Evolutionary conservation across 179 eudicot genomes (phyloP), one percentile per base, ranked within the genome.

Genomic region (Beta corolliflora): DNA sequence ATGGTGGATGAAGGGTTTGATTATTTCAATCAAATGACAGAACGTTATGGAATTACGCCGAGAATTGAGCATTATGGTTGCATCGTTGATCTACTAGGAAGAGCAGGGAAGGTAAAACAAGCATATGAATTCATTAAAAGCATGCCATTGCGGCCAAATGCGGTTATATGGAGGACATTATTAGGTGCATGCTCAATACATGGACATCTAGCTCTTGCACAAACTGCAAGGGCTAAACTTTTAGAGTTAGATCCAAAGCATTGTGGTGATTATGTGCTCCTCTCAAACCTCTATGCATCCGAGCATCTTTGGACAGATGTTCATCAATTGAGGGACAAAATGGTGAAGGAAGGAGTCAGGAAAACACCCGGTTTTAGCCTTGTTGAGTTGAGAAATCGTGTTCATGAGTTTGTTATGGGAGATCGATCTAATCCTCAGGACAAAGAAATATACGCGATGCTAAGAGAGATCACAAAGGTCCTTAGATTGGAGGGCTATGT

Each of bases 31-130:
- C 79, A 81, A 77, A 94, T 94, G 97, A 85, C 41, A 31, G 83
- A 81, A 0, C 88, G 79, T 56, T 91, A 84, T 41, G 85, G 88
- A 3, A 83, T 91, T 74, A 89, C 83, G 59, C 93, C 94, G 4
- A 90, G 85, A 79, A 87, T 93, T 70, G 94, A 94, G 84, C 98
- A 94, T 71, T 86, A 93, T 73, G 97, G 97, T 56, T 94, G 98
- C 69, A 91, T 94, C 87, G 95, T 94, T 78, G 98, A 94, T 82
- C 80, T 93, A 59, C 80, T 94, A 79, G 90, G 95, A 18, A 87
- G 94, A 87, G 92, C 94, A 3, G 96, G 98, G 2, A 88, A 81
- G 71, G 87, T 94, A 45, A 80, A 83, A 63, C 87, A 83, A 83
- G 98, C 98, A 29, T 89, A 91, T 82, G 85, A 91, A 3, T 93